Conservation (phyloP, 768 basidiomycete genomes). For the Flagelloscypha sp. region DNA sequence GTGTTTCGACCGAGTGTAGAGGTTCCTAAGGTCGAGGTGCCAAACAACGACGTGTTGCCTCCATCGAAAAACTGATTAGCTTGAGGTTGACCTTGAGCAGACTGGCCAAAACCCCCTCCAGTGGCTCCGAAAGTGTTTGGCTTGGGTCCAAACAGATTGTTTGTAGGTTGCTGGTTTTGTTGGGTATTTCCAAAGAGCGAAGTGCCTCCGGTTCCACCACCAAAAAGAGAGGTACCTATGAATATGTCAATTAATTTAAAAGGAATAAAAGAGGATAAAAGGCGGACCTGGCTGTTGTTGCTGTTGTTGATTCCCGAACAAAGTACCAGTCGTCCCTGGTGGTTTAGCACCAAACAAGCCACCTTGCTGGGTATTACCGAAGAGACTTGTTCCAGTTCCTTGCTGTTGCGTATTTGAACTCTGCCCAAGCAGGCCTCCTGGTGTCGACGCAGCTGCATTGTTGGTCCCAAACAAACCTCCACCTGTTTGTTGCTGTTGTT, state of each 20-base stretch:
- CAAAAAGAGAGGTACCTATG: too few species aligned
- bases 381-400: conserved; percentile 18
- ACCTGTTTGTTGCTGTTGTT: conserved; percentile 17
- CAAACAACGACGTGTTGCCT: conserved; percentile 2
- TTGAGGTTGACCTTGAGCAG: conserved; percentile 11
- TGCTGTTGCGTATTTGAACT: conserved; percentile 20
- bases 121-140: conserved; percentile 3
- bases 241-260: too few species aligned
- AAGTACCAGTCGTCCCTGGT: conserved; percentile 20
- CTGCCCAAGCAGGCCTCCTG: too few species aligned
- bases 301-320: conserved; percentile 25
- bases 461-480: conserved; percentile 29
- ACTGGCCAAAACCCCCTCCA: conserved; percentile 14
- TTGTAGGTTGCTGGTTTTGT: conserved; percentile 17
- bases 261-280: too few species aligned
- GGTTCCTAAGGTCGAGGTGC: conserved; percentile 15
- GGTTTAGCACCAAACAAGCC: conserved; percentile 18
- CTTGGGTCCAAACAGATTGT: conserved; percentile 14
- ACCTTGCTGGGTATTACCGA: conserved; percentile 16
- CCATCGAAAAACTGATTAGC: conserved; percentile 8
- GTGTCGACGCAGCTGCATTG: too few species aligned
- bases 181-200: conserved; percentile 18
- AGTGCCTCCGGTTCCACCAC: too few species aligned
- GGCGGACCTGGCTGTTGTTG: conserved; percentile 17
- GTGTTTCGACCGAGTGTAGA: conserved; percentile 28